These are phyloP conservation scores for Tricholoma terreum DNA, from an alignment of 768 basidiomycete genomes.

Conservation along the genomic window DNA sequence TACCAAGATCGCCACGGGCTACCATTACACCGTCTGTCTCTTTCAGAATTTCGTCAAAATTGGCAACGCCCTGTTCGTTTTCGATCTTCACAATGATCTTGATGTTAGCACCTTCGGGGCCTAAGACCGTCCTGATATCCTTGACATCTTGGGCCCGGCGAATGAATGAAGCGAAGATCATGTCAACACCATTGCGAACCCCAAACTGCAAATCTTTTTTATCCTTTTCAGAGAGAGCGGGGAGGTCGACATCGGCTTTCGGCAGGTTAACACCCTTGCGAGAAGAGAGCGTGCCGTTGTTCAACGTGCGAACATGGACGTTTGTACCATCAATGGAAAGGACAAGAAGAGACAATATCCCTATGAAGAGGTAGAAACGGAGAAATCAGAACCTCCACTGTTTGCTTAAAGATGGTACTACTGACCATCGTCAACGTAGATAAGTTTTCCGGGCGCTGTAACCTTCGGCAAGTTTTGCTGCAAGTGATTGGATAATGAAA, in stretches of 20 bases:
- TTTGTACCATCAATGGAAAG: constrained; percentile 80
- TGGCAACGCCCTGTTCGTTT: constrained; percentile 97
- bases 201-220: constrained; percentile 93
- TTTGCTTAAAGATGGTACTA: not conserved
- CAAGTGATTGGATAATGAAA: constrained; percentile 3
- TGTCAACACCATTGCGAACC: constrained; percentile 97
- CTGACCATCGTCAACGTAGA: constrained; percentile 95
- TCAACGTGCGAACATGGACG: constrained; percentile 82
- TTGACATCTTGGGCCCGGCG: constrained; percentile 91
- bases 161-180: constrained; percentile 99
- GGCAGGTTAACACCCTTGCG: constrained; percentile 99
- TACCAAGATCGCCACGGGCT: constrained; percentile 97
- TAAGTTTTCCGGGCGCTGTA: constrained; percentile 93
- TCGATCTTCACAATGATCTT: constrained; percentile 99
- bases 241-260: constrained; percentile 96
- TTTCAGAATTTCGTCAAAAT: constrained; percentile 97
- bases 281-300: constrained; percentile 90
- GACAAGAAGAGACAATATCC: constrained; percentile 91
- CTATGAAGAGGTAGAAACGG: constrained; percentile 27
- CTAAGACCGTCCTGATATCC: constrained; percentile 91
- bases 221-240: constrained; percentile 97
- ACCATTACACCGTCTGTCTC: constrained; percentile 99
- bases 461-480: constrained; percentile 93
- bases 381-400: not conserved
- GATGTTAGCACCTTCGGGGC: constrained; percentile 91